Conservation (phyloP, 306 rosid genomes). For the Purshia tridentata region DNA sequence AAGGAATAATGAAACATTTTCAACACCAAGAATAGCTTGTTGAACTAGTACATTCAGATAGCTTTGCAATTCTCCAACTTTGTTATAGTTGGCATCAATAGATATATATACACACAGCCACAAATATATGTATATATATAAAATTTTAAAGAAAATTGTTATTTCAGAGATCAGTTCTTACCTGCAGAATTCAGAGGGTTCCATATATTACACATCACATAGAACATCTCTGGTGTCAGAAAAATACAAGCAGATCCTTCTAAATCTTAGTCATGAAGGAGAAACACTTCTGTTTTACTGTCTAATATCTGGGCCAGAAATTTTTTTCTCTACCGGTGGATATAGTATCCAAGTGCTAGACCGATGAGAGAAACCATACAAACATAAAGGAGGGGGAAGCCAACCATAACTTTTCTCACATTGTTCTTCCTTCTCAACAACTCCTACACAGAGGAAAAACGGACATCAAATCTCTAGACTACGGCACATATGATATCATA, state of each 20-base stretch:
- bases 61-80: too few species aligned
- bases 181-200: slow-evolving; percentile 31
- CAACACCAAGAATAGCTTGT: too few species aligned
- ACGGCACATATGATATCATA: neutral
- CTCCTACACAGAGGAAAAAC: slow-evolving; percentile 50
- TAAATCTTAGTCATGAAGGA: slow-evolving; percentile 20
- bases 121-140: too few species aligned
- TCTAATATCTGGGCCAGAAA: slow-evolving; percentile 5
- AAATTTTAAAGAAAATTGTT: neutral
- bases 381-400: slow-evolving; percentile 78
- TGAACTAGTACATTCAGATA: neutral
- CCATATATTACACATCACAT: slow-evolving; percentile 29
- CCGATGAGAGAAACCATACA: slow-evolving; percentile 69
- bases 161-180: neutral
- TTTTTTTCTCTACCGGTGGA: slow-evolving; percentile 46
- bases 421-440: slow-evolving; percentile 48
- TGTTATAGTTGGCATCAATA: neutral
- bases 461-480: neutral
- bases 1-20: too few species aligned
- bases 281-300: slow-evolving; percentile 20
- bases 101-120: too few species aligned
- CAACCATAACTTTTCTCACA: slow-evolving; percentile 43
- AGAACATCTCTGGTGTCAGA: slow-evolving; percentile 26
- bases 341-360: slow-evolving; percentile 58
- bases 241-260: slow-evolving; percentile 36